Base-by-base conservation (phyloP, 1,284 basidiomycete genomes). In the Laetiporus sulphureus region DNA sequence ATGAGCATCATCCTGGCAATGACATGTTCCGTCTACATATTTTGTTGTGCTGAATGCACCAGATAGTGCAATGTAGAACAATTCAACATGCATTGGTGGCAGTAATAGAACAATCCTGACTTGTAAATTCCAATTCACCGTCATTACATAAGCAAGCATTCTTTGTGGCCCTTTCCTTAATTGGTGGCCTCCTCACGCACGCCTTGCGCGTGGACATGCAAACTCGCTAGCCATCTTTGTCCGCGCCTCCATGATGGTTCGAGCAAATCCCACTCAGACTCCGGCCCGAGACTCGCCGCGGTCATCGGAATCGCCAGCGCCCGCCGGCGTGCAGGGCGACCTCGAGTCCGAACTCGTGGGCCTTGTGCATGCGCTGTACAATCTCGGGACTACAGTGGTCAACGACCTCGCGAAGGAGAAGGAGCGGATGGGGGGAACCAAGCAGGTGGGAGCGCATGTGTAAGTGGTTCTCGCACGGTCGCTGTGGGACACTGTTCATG, bases 371-470 rank as follows among this genome's bases (percentile, higher is more conserved):
- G 78, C 79, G 1, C 61, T 88, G 18, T 87, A 87, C 55, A 84
- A 87, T 49, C 66, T 88, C 4, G 84, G 83, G 13, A 84, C 82
- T 5, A 86, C 84, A 0, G 82, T 86, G 12, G 78, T 87, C 50
- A 83, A 78, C 39, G 84, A 88, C 56, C 75, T 80, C 4, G 83
- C 82, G 5, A 86, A 84, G 59, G 84, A 87, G 54, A 72, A 77
- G 39, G 79, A 82, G 52, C 80, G 77, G 47, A 69, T 73, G 7
- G 76, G 72, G 13, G 73, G 72, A 3, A 77, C 72, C 12, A 87
- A 87, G 57, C 81, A 77, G 52, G 82, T 84, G 31, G 83, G 82
- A 8, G 58, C 71, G 37, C 67, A 78, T 56, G 83, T 81, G 78
- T 85, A 61, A 49, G 76, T 65, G 18, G 13, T 19, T 20, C 11